Base-by-base conservation (phyloP, 177 flowering plant genomes). In the Vitis hybrid region DNA sequence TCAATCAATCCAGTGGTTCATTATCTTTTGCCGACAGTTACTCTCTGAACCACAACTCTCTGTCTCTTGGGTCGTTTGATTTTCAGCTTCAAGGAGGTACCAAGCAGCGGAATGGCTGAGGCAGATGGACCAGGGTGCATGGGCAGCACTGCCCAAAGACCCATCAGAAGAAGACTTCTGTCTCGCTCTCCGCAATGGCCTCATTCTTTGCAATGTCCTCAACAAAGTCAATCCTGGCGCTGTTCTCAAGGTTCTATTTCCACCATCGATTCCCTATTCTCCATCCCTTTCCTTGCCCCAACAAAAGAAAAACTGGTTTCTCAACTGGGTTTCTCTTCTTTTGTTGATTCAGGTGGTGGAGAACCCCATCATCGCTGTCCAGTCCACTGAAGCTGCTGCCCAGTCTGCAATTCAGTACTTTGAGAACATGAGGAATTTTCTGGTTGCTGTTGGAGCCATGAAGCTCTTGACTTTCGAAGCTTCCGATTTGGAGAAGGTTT, bases 151-250 rank as follows among this genome's bases (percentile, higher is more conserved):
- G 19, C 77, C 90, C 9, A 70, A 63, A 65, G 81, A 88, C 16
- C 92, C 95, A 2, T 81, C 92, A 7, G 98, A 93, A 59, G 94
- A 90, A 62, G 87, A 88, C 31, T 93, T 93, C 82, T 73, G 89
- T 57, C 82, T 83, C 51, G 84, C 87, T 1, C 86, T 93, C 49
- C 89, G 94, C 75, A 93, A 86, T 67, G 98, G 98, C 9, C 86
- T 91, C 70, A 88, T 91, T 63, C 87, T 93, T 22, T 93, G 98
- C 93, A 93, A 93, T 64, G 88, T 88, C 67, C 92, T 93, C 81
- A 93, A 93, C 87, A 89, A 85, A 76, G 89, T 90, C 82, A 85
- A 87, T 70, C 97, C 98, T 2, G 92, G 98, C 0, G 89, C 98
- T 13, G 89, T 93, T 51, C 82, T 64, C 65, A 93, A 93, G 90